These are phyloP conservation scores for Colletotrichum siamense DNA, from an alignment of 2,329 filamentous ascomycete species.

Conservation along the genomic window DNA sequence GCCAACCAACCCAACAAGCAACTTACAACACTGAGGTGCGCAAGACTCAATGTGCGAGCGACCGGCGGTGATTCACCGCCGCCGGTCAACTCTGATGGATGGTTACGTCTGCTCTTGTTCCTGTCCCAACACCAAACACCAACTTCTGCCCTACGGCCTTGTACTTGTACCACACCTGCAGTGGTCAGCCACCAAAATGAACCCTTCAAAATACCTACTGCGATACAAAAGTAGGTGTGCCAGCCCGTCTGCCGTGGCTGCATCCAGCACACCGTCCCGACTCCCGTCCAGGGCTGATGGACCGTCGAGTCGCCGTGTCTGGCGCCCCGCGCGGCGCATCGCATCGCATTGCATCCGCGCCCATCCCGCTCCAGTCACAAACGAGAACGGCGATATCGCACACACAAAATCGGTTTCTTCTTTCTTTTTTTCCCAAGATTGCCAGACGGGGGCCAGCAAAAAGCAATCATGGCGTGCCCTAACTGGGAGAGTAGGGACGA, in stretches of 20 bases:
- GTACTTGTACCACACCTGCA: background rate
- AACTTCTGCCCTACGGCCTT: background rate
- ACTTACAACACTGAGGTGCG: background rate
- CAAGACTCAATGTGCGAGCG: background rate
- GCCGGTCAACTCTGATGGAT: background rate
- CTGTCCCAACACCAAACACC: background rate
- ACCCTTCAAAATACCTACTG: background rate
- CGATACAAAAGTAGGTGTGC: background rate
- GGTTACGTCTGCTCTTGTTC: background rate
- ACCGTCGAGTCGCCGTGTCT: background rate
- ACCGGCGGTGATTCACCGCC: background rate
- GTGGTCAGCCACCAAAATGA: background rate
- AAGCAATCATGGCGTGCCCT: background rate
- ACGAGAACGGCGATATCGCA: background rate
- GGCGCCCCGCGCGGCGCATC: background rate
- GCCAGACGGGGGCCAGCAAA: background rate
- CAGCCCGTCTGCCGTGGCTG: background rate
- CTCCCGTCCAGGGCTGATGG: background rate
- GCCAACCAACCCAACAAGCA: background rate
- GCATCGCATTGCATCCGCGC: conserved; percentile 16
- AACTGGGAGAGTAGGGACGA: background rate
- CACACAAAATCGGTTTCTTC: background rate
- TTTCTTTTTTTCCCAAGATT: background rate
- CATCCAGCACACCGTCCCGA: conserved; percentile 1
- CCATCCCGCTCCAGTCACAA: conserved; percentile 14